A percentile compares a stretch with the other conserved stretches of the same genome.
Conservation (phyloP, 345 rosid genomes). For the Gynandropsis gynandra region DNA sequence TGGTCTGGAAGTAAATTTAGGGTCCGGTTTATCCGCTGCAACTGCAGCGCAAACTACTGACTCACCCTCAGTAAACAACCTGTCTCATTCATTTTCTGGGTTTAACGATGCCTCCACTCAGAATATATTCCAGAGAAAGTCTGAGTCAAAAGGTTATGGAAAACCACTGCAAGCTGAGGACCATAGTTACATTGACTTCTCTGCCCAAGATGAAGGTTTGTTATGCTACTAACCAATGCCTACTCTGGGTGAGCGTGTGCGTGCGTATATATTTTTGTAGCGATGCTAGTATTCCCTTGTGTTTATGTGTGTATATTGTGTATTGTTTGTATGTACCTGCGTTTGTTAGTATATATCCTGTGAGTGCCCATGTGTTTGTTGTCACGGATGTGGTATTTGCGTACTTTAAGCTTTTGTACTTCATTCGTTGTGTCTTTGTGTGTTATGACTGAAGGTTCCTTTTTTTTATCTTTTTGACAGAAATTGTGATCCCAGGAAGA, state of each 20-base stretch:
- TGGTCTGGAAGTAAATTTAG: slow-evolving; percentile 33
- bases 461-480: slow-evolving; percentile 24
- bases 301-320: no score
- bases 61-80: slow-evolving; percentile 25
- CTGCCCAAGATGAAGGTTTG: slow-evolving; percentile 45
- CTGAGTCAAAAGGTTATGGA: slow-evolving; percentile 39
- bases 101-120: slow-evolving; percentile 26
- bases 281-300: no score
- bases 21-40: slow-evolving; percentile 31
- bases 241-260: slow-evolving; percentile 6
- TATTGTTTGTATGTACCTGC: no score
- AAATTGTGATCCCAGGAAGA: slow-evolving; percentile 46
- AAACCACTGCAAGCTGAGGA: slow-evolving; percentile 27
- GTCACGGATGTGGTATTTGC: not conserved
- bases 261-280: not conserved
- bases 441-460: slow-evolving; percentile 12
- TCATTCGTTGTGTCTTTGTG: not conserved
- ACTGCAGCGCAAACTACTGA: slow-evolving; percentile 30
- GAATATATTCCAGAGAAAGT: slow-evolving; percentile 29
- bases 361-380: no score
- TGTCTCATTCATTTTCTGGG: slow-evolving; percentile 9
- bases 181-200: slow-evolving; percentile 27
- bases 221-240: slow-evolving; percentile 17
- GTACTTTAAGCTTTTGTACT: not conserved
- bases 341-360: no score